Evolutionary conservation across 441 rosid species (phyloP).

Genomic region (Gossypium gossypioides): DNA sequence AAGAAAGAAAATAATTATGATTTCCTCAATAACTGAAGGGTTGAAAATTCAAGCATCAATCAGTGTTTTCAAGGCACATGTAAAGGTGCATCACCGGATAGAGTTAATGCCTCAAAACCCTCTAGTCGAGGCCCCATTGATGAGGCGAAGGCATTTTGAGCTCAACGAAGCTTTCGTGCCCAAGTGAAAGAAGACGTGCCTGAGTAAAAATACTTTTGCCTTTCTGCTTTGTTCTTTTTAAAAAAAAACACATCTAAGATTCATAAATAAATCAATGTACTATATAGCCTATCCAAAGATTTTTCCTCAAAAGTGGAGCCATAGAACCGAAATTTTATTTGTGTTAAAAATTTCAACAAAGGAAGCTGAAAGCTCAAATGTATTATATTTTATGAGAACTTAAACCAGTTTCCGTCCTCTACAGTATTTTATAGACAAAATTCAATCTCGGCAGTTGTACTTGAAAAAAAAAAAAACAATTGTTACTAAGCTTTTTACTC

Average conservation of each 20-base stretch:
- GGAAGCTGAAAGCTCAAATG: neutral
- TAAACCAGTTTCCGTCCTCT: neutral
- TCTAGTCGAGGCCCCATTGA: neutral
- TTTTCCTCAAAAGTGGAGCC: neutral
- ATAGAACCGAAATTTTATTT: neutral
- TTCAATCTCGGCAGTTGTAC: neutral
- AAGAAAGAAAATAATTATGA: neutral
- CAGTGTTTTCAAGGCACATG: neutral
- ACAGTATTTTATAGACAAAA: neutral
- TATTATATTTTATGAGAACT: neutral
- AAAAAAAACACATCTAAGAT: neutral
- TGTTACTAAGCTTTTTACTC: neutral
- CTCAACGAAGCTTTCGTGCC: too few species aligned
- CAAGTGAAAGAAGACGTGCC: neutral
- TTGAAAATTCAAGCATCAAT: neutral
- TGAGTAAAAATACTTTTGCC: neutral
- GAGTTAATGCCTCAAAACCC: neutral
- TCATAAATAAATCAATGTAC: neutral
- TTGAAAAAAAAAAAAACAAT: neutral
- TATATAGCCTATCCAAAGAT: neutral
- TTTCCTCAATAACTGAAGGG: neutral
- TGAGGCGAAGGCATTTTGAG: neutral
- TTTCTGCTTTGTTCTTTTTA: neutral
- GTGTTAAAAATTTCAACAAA: neutral
- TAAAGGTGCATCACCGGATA: neutral